Base-by-base conservation (phyloP, 148 eudicot species). In the Vaccinium corymbosum region DNA sequence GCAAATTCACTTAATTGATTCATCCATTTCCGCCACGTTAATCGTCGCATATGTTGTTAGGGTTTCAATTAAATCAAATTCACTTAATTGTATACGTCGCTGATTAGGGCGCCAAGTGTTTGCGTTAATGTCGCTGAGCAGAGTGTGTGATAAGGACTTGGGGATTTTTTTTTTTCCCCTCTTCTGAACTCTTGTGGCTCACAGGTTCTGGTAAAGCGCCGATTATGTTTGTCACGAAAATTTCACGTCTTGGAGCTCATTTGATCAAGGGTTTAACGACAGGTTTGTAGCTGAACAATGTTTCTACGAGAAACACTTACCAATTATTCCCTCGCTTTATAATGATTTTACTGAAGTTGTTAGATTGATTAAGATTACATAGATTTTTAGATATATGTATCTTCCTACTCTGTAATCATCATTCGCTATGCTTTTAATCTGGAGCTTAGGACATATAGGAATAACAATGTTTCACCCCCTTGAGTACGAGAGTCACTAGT, bases 171-270 rank as follows among this genome's bases (percentile, higher is more conserved):
- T 42, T 22, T 75, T n/a, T 59, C 3, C 32, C 32, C 5, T 12
- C 13, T 27, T 61, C 48, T 35, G 32, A 57, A 59, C 25, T n/a
- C 17, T 62, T 78, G 35, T 35, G 35, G 35, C 14, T 7, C 76
- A 0, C 42, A 84, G 85, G 82, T 78, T 84, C 66, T 78, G 27
- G 29, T 42, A n/a, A 8, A 64, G 35, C 74, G 11, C 12, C 62
- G 15, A 77, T 42, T 53, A 84, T 84, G 86, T 84, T 70, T 55
- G 2, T 84, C 56, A 56, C 82, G 4, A 84, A 84, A 72, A 53
- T 84, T 79, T 79, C 86, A 5, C 86, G 79, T 11, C 79, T 79
- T 70, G 86, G 86, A 79, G 72, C 79, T 55, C 82, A 62, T 70
- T 53, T 49, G n/a, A 70, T 71, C 27, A 70, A 57, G 78, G 56